Conservation (phyloP, 2,329 filamentous ascomycete genomes). For the Aspergillus intermedius region DNA sequence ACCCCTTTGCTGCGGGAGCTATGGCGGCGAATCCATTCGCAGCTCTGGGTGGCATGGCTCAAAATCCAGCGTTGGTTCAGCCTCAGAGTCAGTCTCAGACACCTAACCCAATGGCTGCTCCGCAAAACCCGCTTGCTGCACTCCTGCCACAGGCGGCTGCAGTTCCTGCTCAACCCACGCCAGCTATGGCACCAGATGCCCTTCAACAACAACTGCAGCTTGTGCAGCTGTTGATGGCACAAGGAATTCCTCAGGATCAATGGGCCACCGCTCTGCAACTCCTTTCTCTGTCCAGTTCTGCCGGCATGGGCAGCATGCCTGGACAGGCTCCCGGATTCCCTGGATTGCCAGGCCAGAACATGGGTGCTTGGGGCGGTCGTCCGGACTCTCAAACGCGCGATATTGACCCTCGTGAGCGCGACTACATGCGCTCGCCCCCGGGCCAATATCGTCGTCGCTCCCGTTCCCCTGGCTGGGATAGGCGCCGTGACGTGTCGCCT, state of each 20-base stretch:
- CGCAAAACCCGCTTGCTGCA: conserved; percentile 36
- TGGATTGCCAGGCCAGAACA: conserved; percentile 25
- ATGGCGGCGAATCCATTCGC: conserved; percentile 43
- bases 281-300: conserved; percentile 36
- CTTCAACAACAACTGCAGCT: conserved; percentile 65
- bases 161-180: conserved; percentile 19
- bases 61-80: conserved; percentile 29
- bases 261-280: conserved; percentile 56
- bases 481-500: conserved; percentile 60
- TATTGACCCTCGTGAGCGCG: conserved; percentile 49
- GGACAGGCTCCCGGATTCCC: conserved; percentile 28
- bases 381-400: conserved; percentile 40
- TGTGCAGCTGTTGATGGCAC: conserved; percentile 67
- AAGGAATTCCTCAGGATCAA: conserved; percentile 71
- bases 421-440: conserved; percentile 57
- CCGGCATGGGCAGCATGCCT: conserved; percentile 29
- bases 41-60: conserved; percentile 36
- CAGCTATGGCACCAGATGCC: conserved; percentile 39
- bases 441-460: conserved; percentile 62
- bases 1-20: conserved; percentile 43
- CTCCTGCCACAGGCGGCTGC: conserved; percentile 35
- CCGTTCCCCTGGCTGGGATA: conserved; percentile 69
- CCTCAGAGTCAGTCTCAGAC: conserved; percentile 36
- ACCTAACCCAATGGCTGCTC: conserved; percentile 36
- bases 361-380: conserved; percentile 30